These are phyloP conservation scores for Citropsis articulata DNA, from an alignment of 345 rosid species.

Conservation along the genomic window DNA sequence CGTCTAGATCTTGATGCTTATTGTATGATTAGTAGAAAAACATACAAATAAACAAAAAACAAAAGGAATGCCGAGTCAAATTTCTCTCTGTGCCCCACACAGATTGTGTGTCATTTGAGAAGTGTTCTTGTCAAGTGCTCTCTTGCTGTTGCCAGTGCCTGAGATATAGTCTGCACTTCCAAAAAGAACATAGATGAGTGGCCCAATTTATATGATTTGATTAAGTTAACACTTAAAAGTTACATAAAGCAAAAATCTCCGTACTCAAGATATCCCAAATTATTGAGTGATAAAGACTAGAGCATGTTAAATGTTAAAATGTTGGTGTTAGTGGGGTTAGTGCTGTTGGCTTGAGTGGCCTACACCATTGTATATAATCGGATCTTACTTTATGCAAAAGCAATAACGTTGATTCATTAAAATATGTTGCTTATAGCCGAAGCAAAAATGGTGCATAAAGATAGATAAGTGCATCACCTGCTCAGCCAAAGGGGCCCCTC, in stretches of 20 bases:
- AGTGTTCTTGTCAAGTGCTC: constrained; percentile 71
- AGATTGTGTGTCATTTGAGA: constrained; percentile 29
- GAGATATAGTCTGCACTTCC: constrained; percentile 49
- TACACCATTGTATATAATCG: background rate
- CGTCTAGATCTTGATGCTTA: background rate
- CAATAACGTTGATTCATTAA: background rate
- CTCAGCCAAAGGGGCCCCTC: constrained; percentile 72
- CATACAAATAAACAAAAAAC: background rate
- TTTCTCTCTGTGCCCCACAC: background rate
- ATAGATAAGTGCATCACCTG: constrained; percentile 48
- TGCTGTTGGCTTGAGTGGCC: background rate
- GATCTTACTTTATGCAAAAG: background rate
- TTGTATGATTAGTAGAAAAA: background rate
- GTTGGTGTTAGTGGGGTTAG: background rate
- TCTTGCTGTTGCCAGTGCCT: constrained; percentile 63
- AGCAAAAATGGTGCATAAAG: background rate
- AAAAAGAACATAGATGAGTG: background rate
- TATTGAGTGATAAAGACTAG: background rate
- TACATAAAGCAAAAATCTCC: background rate
- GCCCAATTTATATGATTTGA: background rate
- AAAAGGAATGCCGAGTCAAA: background rate
- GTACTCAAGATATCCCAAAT: background rate
- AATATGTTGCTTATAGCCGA: background rate
- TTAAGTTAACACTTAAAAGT: background rate
- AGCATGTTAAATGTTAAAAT: background rate